phyloP scores from a whole-genome alignment of 306 rosid genomes.

The Castanopsis chinensis region DNA sequence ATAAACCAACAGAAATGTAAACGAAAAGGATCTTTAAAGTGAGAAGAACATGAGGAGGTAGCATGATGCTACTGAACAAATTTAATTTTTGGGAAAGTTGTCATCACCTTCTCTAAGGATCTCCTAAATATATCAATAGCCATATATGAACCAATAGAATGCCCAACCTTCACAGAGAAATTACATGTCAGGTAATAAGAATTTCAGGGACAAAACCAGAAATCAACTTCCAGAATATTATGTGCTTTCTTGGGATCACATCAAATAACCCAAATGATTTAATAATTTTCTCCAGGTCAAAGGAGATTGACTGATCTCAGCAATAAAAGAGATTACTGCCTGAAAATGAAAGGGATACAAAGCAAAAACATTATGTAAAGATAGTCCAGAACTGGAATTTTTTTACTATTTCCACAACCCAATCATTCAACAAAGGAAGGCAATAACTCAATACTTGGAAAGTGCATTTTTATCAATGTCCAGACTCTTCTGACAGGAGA shows the following conservation, averaged over 20 bases:
- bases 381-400: slow-evolving; percentile 15
- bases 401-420: slow-evolving; percentile 11
- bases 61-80: slow-evolving; percentile 10
- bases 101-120: slow-evolving; percentile 60
- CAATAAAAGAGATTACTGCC: slow-evolving; percentile 1
- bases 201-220: slow-evolving; percentile 11
- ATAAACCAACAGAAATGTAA: slow-evolving; percentile 29
- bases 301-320: neutral
- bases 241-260: neutral
- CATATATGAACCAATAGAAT: slow-evolving; percentile 85
- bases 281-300: slow-evolving; percentile 5
- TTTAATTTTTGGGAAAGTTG: neutral
- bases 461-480: neutral
- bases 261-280: slow-evolving; percentile 14
- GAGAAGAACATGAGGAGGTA: slow-evolving; percentile 24
- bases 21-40: slow-evolving; percentile 7
- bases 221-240: slow-evolving; percentile 12
- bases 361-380: neutral
- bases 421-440: neutral
- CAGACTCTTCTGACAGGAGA: neutral
- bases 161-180: slow-evolving; percentile 68
- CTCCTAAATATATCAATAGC: slow-evolving; percentile 56
- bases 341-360: neutral
- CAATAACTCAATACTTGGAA: neutral
- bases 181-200: slow-evolving; percentile 25